Base-by-base conservation (phyloP, 2,329 filamentous ascomycete species). In the Aspergillus awamori region DNA sequence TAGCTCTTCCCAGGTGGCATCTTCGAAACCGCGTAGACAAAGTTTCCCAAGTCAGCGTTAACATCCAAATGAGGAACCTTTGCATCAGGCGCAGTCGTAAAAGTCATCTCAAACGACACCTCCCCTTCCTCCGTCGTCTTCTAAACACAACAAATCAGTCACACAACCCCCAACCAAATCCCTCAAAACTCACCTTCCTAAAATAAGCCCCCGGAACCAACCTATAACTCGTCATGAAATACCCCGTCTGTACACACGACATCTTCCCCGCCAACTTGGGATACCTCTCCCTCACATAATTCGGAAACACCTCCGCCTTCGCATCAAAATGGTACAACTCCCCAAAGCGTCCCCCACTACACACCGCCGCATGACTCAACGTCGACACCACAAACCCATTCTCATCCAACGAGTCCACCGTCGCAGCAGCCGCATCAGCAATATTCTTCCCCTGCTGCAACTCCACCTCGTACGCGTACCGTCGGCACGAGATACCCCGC, bases 331-430 rank as follows among this genome's bases (percentile, higher is more conserved):
- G 70, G 58, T 85, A 86, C 57, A 85, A 63, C 63, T 84, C 79
- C n/a, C 69, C 75, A 57, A 79, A 78, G 41, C 68, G 73, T 0
- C 83, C 83, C 0, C 71, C 69, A 60, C 81, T 85, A 63, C 79
- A 81, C 53, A 78, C 79, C 8, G 63, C 67, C 0, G 81, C 82
- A 64, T 84, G 74, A 65, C 82, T 83, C 62, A 86, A 66, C 0
- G 82, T 84, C 33, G 83, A 86, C 2, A 76, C 82, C 5, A 85
- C 69, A 60, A 85, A 82, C 0, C 82, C 80, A 61, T 82, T 83
- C 1, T 66, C 69, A 28, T 81, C 80, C 1, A 86, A 73, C 0
- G 74, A 73, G 3, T 74, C 75, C 0, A 75, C 71, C 0, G 74
- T 75, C 1, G 17, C 11, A 2, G 82, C 81, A 0, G 82, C 84